phyloP scores from a whole-genome alignment of 202 grass and related monocot genomes.

The Panicum virgatum region DNA sequence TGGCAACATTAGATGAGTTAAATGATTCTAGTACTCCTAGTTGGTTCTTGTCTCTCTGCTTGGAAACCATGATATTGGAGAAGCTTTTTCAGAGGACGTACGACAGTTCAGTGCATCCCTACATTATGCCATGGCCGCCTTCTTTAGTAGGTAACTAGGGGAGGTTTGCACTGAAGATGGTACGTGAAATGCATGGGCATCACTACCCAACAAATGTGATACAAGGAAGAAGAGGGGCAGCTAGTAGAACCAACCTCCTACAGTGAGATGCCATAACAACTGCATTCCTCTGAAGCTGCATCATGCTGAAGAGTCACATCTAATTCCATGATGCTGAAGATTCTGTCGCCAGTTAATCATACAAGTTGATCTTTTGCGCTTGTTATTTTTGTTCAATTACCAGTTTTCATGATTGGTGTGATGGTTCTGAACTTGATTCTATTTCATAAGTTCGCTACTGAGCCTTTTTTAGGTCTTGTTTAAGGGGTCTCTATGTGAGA shows the following conservation, averaged over 20 bases:
- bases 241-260: not conserved
- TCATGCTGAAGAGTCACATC: not conserved
- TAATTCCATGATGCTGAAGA: not conserved
- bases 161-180: slow-evolving; percentile 6
- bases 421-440: not conserved
- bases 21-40: not conserved
- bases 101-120: not conserved
- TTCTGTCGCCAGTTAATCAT: not conserved
- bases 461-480: not conserved
- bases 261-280: not conserved
- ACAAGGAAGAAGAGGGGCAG: not conserved
- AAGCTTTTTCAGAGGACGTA: not conserved
- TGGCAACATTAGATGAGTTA: not conserved
- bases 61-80: not conserved
- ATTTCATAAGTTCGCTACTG: not conserved
- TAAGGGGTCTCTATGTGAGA: not conserved
- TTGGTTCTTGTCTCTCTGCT: not conserved
- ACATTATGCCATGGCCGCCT: not conserved
- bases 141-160: slow-evolving; percentile 5
- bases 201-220: not conserved
- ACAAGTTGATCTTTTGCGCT: not conserved
- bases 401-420: not conserved
- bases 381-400: not conserved
- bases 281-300: not conserved
- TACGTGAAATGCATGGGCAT: not conserved